Conservation (phyloP, 169 alveolate species). For the Theileria equi region DNA sequence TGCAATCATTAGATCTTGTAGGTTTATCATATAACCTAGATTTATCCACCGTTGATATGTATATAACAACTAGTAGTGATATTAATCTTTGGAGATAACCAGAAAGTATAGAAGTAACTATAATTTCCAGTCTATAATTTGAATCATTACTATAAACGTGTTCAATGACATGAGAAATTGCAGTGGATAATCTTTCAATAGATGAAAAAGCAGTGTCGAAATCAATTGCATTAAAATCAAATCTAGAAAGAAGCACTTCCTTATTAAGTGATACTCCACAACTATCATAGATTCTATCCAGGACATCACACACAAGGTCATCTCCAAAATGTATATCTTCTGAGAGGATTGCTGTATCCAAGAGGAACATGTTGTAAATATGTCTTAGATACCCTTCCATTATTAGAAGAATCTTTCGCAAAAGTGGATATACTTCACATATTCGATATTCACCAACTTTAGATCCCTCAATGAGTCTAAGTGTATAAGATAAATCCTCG, state of each 20-base stretch:
- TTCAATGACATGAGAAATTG: background rate
- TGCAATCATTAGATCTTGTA: too few species aligned
- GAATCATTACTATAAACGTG: background rate
- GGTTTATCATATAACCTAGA: too few species aligned
- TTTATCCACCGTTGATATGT: too few species aligned
- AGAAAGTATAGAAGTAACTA: too few species aligned
- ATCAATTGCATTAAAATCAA: too few species aligned
- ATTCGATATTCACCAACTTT: slow-evolving; percentile 5
- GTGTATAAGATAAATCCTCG: too few species aligned
- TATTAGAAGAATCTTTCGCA: slow-evolving; percentile 28
- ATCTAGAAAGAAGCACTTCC: too few species aligned
- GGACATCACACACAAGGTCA: slow-evolving; percentile 2
- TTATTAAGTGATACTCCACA: background rate
- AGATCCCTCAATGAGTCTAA: too few species aligned
- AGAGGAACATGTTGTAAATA: too few species aligned
- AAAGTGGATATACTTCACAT: slow-evolving; percentile 30
- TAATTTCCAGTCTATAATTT: background rate
- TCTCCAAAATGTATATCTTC: background rate
- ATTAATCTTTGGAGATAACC: too few species aligned
- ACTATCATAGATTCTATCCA: slow-evolving; percentile 24
- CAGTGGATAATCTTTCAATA: background rate
- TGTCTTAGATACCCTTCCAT: slow-evolving; percentile 28
- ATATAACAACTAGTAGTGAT: too few species aligned
- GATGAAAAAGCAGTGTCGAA: too few species aligned
- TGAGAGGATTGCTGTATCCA: background rate